Conservation (phyloP, 2,329 filamentous ascomycete species). For the Curvularia sp. region DNA sequence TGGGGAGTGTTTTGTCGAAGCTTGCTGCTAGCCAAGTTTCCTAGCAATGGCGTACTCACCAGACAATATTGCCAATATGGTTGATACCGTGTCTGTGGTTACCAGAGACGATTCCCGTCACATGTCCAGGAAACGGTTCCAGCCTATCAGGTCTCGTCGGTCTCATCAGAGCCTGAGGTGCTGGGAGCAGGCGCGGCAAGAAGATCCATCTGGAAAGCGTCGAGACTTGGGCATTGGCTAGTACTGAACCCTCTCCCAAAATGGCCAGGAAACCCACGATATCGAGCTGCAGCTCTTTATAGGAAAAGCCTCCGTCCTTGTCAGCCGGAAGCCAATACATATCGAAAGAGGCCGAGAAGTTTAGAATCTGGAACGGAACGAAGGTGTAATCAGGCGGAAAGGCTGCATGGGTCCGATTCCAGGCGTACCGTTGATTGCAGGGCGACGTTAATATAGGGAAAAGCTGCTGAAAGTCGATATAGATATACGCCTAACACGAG, state of each 20-base stretch:
- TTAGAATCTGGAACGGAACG: conserved; percentile 17
- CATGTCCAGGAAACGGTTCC: conserved; percentile 50
- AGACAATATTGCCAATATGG: conserved; percentile 58
- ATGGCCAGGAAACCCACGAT: conserved; percentile 65
- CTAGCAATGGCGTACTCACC: conserved; percentile 38
- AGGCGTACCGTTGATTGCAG: conserved; percentile 4
- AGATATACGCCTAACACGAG: conserved; percentile 28
- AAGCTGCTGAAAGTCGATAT: conserved; percentile 26
- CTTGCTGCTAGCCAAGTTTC: not conserved
- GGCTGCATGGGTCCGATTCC: conserved; percentile 31
- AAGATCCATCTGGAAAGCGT: conserved; percentile 59
- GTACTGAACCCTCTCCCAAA: conserved; percentile 60
- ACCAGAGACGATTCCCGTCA: conserved; percentile 58
- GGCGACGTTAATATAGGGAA: conserved; percentile 1
- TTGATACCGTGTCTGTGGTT: conserved; percentile 57
- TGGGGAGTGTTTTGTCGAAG: conserved; percentile 13
- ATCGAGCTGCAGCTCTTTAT: conserved; percentile 58
- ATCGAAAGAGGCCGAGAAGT: conserved; percentile 6
- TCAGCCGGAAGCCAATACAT: conserved; percentile 50
- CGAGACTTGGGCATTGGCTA: conserved; percentile 59
- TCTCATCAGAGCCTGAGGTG: conserved; percentile 59
- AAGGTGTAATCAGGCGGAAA: conserved; percentile 20
- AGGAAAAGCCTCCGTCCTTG: conserved; percentile 28
- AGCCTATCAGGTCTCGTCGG: conserved; percentile 55
- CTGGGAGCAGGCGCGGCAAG: conserved; percentile 59